Base-by-base conservation (phyloP, 108 stramenopile genomes). In the Chaetoceros muelleri region DNA sequence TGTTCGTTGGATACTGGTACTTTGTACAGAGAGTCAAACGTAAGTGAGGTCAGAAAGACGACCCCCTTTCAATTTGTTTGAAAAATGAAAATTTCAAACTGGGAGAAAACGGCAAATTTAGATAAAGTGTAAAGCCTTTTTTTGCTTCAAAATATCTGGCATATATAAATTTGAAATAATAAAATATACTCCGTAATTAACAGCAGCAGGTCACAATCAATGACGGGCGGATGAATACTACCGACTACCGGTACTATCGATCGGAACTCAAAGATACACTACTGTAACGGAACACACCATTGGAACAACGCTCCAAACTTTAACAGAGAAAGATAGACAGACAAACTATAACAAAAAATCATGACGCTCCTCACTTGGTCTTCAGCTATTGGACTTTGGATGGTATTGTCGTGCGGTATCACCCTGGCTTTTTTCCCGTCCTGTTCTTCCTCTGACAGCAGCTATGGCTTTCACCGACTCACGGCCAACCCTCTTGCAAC, bases 361-460 rank as follows among this genome's bases (percentile, higher is more conserved):
- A 40, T 40, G 34, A 40, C 34, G 13, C 34, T 40, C 5, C 13
- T 40, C 5, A 40, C 34, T 40, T 40, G 34, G 34, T 40, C 34
- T 13, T 40, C 34, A 13, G 34, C 34, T 10, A 40, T 40, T 40
- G 34, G 8, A 13, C 34, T 40, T 5, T 40, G 5, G 8, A 5
- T 40, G 13, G 34, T 40, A 5, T 5, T 40, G 8, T 10, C 34
- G 13, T 40, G 34, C 13, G 34, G 8, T 5, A 40, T 40, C 5
- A 10, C 8, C 13, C 13, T 40, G 34, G 5, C 34, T 10, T 13
- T 40, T 10, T 13, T 40, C 13, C 34, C 34, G 5, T n/a, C n/a
- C 18, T n/a, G n/a, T 24, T 44, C 21, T 60, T 65, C 40, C 68
- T 69, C 27, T 59, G 52, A 17, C 28, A 46, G 16, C 62, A 0